Conservation (phyloP, 768 basidiomycete species). For the Naganishia vishniacii region DNA sequence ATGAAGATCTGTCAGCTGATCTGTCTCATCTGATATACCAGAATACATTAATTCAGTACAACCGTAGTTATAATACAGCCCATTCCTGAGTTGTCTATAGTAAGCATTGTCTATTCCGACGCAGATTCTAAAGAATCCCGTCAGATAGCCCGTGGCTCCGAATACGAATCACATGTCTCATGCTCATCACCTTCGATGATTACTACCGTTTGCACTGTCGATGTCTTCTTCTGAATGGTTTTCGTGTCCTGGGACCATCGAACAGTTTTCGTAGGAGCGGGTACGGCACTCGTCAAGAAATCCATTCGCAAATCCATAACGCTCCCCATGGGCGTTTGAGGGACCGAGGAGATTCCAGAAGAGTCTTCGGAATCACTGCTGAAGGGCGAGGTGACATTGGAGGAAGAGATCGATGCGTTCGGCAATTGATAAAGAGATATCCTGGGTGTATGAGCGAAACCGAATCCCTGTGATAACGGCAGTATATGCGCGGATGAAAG, state of each 20-base stretch:
- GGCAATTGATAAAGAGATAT: slow-evolving; percentile 1
- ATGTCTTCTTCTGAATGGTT: background rate
- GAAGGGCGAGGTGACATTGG: slow-evolving; percentile 14
- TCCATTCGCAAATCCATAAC: background rate
- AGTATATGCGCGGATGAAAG: background rate
- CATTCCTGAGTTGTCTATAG: too few relatives aligned
- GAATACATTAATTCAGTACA: too few relatives aligned
- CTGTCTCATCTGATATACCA: too few relatives aligned
- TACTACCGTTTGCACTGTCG: background rate
- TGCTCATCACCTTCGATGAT: slow-evolving; percentile 1
- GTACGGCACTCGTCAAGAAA: background rate
- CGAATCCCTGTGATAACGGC: background rate
- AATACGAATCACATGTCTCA: background rate
- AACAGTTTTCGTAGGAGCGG: slow-evolving; percentile 5
- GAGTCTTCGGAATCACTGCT: slow-evolving; percentile 16
- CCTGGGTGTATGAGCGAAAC: background rate
- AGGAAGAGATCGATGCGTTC: slow-evolving; percentile 1
- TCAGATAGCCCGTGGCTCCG: background rate
- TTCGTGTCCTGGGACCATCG: slow-evolving; percentile 9
- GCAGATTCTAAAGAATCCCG: too few relatives aligned
- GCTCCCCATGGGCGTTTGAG: background rate
- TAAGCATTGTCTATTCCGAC: too few relatives aligned
- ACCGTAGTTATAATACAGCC: too few relatives aligned
- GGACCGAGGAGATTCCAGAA: slow-evolving; percentile 4
- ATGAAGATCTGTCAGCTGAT: too few relatives aligned